Base-by-base conservation (phyloP, 305 asterid genomes). In the Rubia occidens region DNA sequence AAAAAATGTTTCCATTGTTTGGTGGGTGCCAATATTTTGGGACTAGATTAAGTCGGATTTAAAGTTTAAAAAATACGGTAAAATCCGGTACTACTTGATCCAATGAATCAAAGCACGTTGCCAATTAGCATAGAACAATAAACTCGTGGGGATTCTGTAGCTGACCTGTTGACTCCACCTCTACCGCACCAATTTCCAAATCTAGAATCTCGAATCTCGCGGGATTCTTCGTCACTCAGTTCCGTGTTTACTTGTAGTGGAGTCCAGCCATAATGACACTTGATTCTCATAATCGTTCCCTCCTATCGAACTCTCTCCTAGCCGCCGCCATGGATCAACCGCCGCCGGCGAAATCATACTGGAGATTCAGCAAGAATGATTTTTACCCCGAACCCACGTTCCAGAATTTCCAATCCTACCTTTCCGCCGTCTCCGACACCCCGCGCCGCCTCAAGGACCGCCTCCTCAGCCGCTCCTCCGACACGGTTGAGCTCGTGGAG, bases 341-440 rank as follows among this genome's bases (percentile, higher is more conserved):
- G 49, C 44, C 78, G 73, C 14, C 73, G 60, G 56, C 76, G 40
- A 92, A 76, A 80, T 75, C 92, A 40, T 93, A 93, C 82, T 93
- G 98, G 98, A 87, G 98, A 8, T 90, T 93, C 82, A 81, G 91
- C 82, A 90, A 93, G 29, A 60, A 67, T 0, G 98, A 93, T 66
- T 93, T 93, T 72, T 93, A 79, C 83, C 98, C 98, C 0, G 98
- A 93, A 43, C 96, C 98, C 70, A 74, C 95, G 37, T 93, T 93
- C 88, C 49, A 78, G 44, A 81, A 81, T 71, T 65, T 80, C 80
- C 55, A 78, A 15, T 73, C 97, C 66, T 93, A 90, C 84, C 69
- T 80, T 65, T 60, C 89, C 42, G 91, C 95, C 70, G 79, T 93
- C 39, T 67, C 85, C 42, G 62, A 81, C 17, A 88, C 93, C 64